A percentile compares a stretch with the other conserved stretches of the same genome.
Conservation (phyloP, 139 green algal genomes). For the Closterium sp. region DNA sequence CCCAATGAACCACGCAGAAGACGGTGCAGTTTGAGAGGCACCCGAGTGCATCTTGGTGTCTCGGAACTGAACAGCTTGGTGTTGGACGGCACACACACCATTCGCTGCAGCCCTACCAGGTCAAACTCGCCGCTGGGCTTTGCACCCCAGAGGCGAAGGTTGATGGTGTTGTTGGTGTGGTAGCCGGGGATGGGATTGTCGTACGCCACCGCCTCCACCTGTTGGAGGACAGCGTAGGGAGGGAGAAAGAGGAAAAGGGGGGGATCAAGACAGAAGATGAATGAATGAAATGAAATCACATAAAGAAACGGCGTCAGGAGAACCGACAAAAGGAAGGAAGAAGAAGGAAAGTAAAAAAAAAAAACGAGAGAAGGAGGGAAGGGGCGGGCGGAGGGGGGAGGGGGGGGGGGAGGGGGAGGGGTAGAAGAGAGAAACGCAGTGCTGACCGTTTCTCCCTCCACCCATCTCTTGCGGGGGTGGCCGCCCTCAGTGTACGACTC, state of each 20-base stretch:
- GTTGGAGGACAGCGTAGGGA: neutral
- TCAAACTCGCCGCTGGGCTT: constrained; percentile 90
- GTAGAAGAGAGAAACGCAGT: neutral
- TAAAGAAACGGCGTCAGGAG: neutral
- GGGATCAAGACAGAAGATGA: neutral
- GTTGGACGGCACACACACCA: no score
- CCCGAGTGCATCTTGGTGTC: no score
- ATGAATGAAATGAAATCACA: constrained; percentile 49
- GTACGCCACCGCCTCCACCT: constrained; percentile 61
- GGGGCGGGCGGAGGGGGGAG: neutral
- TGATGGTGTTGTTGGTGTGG: constrained; percentile 83
- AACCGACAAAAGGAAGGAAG: neutral
- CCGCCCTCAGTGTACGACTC: constrained; percentile 41
- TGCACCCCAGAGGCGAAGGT: constrained; percentile 96
- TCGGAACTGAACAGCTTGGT: no score
- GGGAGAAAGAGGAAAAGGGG: neutral
- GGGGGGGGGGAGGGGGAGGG: neutral
- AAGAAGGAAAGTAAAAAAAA: neutral
- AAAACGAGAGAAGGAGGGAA: neutral
- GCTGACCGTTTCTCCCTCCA: constrained; percentile 65
- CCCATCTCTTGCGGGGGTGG: constrained; percentile 60
- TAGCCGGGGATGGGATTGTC: constrained; percentile 97
- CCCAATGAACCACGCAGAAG: no score
- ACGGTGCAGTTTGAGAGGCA: no score
- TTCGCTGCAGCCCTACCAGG: no score